Conservation (phyloP, 2,329 filamentous ascomycete genomes). For the Fusarium papillatum region DNA sequence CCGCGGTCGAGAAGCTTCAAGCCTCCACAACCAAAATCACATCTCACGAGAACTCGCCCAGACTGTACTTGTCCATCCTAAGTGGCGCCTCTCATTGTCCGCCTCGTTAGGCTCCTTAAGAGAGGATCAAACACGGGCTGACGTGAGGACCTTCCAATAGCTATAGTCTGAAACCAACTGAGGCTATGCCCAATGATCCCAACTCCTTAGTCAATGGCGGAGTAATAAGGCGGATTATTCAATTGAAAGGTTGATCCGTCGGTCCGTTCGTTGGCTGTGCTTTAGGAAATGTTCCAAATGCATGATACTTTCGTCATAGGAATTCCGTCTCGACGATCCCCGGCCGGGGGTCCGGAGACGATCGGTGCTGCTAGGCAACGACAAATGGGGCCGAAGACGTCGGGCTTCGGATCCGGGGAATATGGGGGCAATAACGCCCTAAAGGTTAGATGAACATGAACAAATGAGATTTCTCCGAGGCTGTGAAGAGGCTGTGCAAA, state of each 20-base stretch:
- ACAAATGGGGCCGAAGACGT: conserved; percentile 22
- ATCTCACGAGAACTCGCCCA: neutral
- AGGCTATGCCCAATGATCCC: neutral
- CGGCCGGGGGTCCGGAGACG: conserved; percentile 1
- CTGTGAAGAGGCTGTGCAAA: conserved; percentile 27
- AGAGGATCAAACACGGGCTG: neutral
- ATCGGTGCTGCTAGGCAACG: conserved; percentile 6
- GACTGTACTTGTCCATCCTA: neutral
- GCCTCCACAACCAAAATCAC: neutral
- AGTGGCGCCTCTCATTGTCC: neutral
- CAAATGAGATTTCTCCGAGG: conserved; percentile 6
- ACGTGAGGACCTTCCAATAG: conserved; percentile 1
- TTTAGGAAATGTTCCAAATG: neutral
- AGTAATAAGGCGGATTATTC: neutral
- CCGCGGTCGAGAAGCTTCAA: neutral
- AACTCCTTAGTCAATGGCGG: neutral
- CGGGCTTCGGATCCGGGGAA: conserved; percentile 16
- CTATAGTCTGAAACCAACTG: neutral
- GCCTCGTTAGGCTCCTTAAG: neutral
- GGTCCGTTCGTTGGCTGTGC: neutral
- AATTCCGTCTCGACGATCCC: conserved; percentile 4
- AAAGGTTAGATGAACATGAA: neutral
- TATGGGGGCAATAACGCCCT: neutral
- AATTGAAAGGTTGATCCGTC: neutral
- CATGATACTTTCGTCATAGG: conserved; percentile 12